Evolutionary conservation across 441 rosid genomes (phyloP).

Genomic region (Capsella rubella): DNA sequence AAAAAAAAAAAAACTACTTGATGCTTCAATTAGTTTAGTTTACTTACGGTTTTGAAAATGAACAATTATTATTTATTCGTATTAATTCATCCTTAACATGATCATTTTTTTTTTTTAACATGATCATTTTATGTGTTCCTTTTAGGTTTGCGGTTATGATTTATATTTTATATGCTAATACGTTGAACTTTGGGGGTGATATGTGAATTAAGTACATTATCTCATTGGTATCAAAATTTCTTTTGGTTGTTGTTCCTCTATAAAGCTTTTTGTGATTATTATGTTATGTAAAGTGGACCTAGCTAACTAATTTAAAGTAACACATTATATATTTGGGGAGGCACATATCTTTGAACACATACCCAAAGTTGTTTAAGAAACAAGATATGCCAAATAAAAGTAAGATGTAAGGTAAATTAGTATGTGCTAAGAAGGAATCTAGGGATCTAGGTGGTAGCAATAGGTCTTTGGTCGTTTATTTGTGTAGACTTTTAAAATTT

Average conservation of each 20-base stretch:
- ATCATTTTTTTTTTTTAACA: neutral
- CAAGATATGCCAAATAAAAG: neutral
- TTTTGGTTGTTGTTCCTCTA: constrained; percentile 29
- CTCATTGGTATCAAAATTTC: constrained; percentile 14
- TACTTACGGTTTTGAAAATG: neutral
- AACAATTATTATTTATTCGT: neutral
- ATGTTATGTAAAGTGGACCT: constrained; percentile 31
- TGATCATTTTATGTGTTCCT: neutral
- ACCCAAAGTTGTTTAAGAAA: constrained; percentile 6
- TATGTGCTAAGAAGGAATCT: constrained; percentile 29
- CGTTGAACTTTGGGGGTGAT: neutral
- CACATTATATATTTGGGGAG: neutral
- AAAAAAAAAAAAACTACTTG: neutral
- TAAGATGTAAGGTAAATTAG: neutral
- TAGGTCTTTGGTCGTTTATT: constrained; percentile 27
- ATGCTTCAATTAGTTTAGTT: constrained; percentile 6
- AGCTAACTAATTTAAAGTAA: constrained; percentile 12
- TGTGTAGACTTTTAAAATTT: neutral
- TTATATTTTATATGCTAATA: neutral
- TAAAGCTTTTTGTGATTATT: constrained; percentile 29
- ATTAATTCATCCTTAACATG: neutral
- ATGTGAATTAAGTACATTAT: constrained; percentile 37
- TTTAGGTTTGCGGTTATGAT: neutral
- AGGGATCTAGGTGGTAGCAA: constrained; percentile 32
- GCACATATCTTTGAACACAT: neutral